Evolutionary conservation across 768 basidiomycete genomes (phyloP), one percentile per base, ranked within the genome.

Genomic region (Pleurotus citrinopileatus): DNA sequence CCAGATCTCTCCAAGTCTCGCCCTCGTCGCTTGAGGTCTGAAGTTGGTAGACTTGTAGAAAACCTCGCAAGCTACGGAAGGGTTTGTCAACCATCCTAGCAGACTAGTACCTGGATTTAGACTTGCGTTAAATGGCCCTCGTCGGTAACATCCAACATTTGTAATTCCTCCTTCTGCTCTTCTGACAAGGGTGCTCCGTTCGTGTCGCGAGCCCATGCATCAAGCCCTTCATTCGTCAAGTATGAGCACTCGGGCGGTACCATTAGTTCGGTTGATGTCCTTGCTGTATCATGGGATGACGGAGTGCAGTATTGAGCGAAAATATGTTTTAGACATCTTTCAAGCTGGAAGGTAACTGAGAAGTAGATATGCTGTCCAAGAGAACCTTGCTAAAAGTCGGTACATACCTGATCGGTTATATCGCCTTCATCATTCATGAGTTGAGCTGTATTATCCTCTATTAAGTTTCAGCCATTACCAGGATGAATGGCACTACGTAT

Each of bases 21-120:
- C 84, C 84, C 59, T 90, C 87, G 58, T 91, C 90, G 57, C 83
- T 88, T 60, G 89, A 87, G 1, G 88, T 90, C 65, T 93, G 91
- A n/a, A 91, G 70, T 61, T 89, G 86, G 62, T 91, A 92, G 52
- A 92, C 81, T 64, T 91, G 88, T 64, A 90, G 63, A 63, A 93
- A 91, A 1, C 90, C 89, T 64, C 86, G 85, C 64, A 89, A 82
- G 15, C 89, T 91, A 47, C 52, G 34, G 12, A 25, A 4, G 36
- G 27, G 47, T 37, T 25, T 42, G 12, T 44, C 19, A 28, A 36
- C 44, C 15, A 42, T 46, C 43, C 28, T 32, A 36, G 34, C 40
- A 28, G 8, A 9, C 19, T 25, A 6, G n/a, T 10, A 34, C 13
- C 42, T 22, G 42, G 17, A 20, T 44, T 20, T 20, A n/a, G 25